Conservation (phyloP, 2,329 filamentous ascomycete genomes). For the Aspergillus versicolor region DNA sequence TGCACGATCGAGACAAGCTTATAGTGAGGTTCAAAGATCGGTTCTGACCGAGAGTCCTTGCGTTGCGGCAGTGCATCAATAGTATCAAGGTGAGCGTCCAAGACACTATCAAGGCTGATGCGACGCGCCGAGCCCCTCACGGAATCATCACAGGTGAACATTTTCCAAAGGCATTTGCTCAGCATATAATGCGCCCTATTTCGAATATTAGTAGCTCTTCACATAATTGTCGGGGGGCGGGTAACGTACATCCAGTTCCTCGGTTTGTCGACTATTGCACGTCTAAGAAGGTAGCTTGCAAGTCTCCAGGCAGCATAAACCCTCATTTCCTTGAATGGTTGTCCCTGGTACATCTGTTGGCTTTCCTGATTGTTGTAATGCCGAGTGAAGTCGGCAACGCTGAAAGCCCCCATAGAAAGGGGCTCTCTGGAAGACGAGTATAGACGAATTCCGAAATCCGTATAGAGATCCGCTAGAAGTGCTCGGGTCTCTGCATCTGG, state of each 20-base stretch:
- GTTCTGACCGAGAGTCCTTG: constrained; percentile 63
- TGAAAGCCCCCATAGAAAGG: constrained; percentile 67
- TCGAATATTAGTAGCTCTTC: background rate
- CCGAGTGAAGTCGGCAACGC: constrained; percentile 59
- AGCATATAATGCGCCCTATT: constrained; percentile 64
- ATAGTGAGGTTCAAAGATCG: constrained; percentile 87
- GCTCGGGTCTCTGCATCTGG: constrained; percentile 52
- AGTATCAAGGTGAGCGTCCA: constrained; percentile 59
- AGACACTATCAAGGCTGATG: constrained; percentile 47
- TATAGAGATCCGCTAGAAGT: constrained; percentile 65
- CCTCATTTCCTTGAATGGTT: constrained; percentile 59
- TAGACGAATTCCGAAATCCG: constrained; percentile 66
- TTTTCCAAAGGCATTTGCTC: constrained; percentile 72
- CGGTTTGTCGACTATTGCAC: constrained; percentile 58
- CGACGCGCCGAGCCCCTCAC: constrained; percentile 36
- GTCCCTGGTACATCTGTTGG: constrained; percentile 57
- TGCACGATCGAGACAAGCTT: constrained; percentile 80
- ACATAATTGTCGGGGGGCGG: background rate
- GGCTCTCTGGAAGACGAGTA: constrained; percentile 69
- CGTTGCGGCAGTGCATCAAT: constrained; percentile 62
- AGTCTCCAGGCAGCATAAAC: constrained; percentile 65
- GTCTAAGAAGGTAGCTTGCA: constrained; percentile 60
- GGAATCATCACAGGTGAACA: constrained; percentile 54
- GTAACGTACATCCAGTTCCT: constrained; percentile 61
- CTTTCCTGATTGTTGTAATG: constrained; percentile 57